phyloP scores from a whole-genome alignment of 495 filamentous ascomycete species.

The Patellaria atrata region DNA sequence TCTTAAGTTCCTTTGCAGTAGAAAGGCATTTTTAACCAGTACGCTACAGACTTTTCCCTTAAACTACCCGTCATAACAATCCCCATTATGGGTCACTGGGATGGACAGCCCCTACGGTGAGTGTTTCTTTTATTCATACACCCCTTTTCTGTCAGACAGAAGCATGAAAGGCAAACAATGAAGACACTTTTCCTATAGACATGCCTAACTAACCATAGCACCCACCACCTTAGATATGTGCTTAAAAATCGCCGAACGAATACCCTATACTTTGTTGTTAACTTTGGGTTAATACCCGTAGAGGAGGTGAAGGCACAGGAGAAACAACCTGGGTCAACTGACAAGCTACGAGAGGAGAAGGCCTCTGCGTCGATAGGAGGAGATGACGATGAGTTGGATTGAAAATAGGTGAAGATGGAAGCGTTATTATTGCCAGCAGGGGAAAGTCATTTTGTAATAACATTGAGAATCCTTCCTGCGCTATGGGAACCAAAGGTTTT shows the following conservation, averaged over 20 bases:
- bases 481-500: too few species aligned
- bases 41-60: slow-evolving; percentile 61
- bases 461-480: too few species aligned
- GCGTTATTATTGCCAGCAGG: too few species aligned
- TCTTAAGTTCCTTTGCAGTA: slow-evolving; percentile 43
- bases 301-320: slow-evolving; percentile 47
- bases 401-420: too few species aligned
- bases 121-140: slow-evolving; percentile 7
- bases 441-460: too few species aligned
- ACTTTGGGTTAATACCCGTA: slow-evolving; percentile 57
- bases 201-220: slow-evolving; percentile 29
- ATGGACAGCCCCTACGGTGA: slow-evolving; percentile 45
- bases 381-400: too few species aligned
- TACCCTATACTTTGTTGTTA: slow-evolving; percentile 60
- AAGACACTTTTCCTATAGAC: neutral
- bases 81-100: slow-evolving; percentile 69
- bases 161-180: too few species aligned
- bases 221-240: slow-evolving; percentile 70
- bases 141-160: too few species aligned
- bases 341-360: too few species aligned
- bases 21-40: slow-evolving; percentile 28
- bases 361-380: too few species aligned
- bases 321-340: too few species aligned
- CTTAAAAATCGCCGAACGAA: slow-evolving; percentile 60
- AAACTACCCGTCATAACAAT: slow-evolving; percentile 74